phyloP scores from a whole-genome alignment of 2,329 filamentous ascomycete genomes.

The Triangularia verruculosa region DNA sequence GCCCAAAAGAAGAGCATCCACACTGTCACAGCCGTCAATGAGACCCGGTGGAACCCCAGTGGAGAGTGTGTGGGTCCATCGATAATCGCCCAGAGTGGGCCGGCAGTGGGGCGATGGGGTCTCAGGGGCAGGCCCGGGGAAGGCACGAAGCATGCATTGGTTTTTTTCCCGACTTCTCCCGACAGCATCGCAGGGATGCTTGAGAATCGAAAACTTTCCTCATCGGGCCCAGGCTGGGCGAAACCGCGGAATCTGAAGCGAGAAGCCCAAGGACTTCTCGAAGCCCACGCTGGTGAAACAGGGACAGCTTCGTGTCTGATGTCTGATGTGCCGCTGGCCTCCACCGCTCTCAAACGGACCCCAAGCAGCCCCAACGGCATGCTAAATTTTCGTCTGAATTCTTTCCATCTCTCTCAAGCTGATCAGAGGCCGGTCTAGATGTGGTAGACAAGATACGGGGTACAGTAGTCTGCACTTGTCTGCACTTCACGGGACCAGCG shows the following conservation, averaged over 20 bases:
- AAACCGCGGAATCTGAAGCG: neutral
- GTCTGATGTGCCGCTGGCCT: conserved; percentile 22
- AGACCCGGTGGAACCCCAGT: neutral
- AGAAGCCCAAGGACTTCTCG: conserved; percentile 16
- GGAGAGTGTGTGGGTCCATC: conserved; percentile 14
- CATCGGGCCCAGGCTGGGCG: neutral
- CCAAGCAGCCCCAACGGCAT: neutral
- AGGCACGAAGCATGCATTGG: conserved; percentile 15
- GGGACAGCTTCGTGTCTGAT: conserved; percentile 17
- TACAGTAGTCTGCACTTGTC: too few relatives aligned
- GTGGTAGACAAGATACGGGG: neutral
- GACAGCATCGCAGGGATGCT: conserved; percentile 14
- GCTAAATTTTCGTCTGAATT: conserved; percentile 1
- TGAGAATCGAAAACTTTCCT: conserved; percentile 10
- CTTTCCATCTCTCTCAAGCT: neutral
- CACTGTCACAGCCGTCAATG: conserved; percentile 3
- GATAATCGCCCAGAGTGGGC: conserved; percentile 9
- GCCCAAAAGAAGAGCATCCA: neutral
- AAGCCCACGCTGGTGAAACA: conserved; percentile 21
- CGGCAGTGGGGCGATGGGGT: neutral
- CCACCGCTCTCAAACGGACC: conserved; percentile 23
- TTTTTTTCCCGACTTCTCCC: conserved; percentile 22
- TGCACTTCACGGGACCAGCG: neutral
- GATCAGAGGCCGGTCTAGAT: neutral
- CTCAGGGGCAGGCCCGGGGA: conserved; percentile 25